Percentiles rank a stretch among this genome's conserved stretches.
Evolutionary conservation across 768 basidiomycete species (phyloP).

Genomic region (Dioszegia aurantiaca): DNA sequence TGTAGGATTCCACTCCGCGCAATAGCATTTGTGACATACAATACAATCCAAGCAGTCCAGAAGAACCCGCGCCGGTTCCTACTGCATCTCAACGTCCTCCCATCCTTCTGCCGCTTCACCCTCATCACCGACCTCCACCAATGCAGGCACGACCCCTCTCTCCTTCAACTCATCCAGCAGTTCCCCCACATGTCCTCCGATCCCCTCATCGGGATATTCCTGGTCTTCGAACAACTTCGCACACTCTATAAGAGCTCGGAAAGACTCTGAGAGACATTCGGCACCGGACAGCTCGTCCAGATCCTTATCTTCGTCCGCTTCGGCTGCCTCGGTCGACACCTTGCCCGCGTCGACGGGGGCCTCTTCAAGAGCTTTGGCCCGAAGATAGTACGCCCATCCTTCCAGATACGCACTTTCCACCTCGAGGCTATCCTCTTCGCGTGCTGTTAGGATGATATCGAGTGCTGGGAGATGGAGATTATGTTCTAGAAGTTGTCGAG

Average conservation of each 20-base stretch:
- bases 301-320: slow-evolving; percentile 49
- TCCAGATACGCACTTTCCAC: slow-evolving; percentile 93
- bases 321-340: slow-evolving; percentile 61
- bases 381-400: slow-evolving; percentile 85
- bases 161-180: slow-evolving; percentile 67
- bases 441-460: slow-evolving; percentile 70
- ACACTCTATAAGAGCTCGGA: slow-evolving; percentile 80
- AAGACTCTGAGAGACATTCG: slow-evolving; percentile 72
- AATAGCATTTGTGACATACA: no score
- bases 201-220: slow-evolving; percentile 69
- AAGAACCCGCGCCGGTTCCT: slow-evolving; percentile 43
- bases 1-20: no score
- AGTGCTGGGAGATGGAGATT: slow-evolving; percentile 68
- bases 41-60: not conserved
- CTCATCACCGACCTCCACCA: slow-evolving; percentile 59
- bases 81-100: slow-evolving; percentile 59
- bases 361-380: slow-evolving; percentile 40
- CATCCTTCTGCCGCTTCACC: slow-evolving; percentile 63
- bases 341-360: not conserved
- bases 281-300: slow-evolving; percentile 61
- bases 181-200: slow-evolving; percentile 73
- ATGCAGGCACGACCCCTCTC: slow-evolving; percentile 65
- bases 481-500: slow-evolving; percentile 80
- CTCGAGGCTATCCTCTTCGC: slow-evolving; percentile 76
- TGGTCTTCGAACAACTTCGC: slow-evolving; percentile 71